Base-by-base conservation (phyloP, 768 basidiomycete species). In the Pulveroboletus sp. region DNA sequence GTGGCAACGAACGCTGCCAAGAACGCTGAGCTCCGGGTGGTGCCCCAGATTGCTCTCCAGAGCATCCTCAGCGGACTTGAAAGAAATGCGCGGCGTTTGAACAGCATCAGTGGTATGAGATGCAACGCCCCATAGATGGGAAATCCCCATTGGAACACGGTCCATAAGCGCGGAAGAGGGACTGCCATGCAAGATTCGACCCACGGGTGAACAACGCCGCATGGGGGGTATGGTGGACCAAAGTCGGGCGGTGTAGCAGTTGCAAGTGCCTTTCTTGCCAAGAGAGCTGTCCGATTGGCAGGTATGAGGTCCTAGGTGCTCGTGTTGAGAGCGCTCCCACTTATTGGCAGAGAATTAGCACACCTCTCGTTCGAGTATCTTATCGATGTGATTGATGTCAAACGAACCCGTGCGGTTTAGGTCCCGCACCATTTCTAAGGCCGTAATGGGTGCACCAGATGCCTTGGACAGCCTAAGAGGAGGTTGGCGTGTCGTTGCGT, bases 61-160 rank as follows among this genome's bases (percentile, higher is more conserved):
- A 93, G 67, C 71, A 93, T 83, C 37, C 70, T 72, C 18, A 75
- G 65, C 0, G 93, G 93, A 57, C 84, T 79, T 38, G 77, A 73
- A 43, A 77, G 60, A 64, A 95, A 88, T 0, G 73, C 68, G 24
- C 77, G 74, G 35, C 86, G 74, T 58, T 90, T 89, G 68, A 98
- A 91, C 5, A 96, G 71, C 10, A 97, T 71, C 41, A 85, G 77
- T 1, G 95, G 94, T 27, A 96, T 80, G 51, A 96, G 78, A 66
- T 97, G 95, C 30, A 98, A 69, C 0, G 91, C 93, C 18, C 89
- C 85, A 59, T 98, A 98, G 36, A 86, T 80, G 4, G 83, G 86
- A 39, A 87, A 65, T 71, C 89, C 92, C 87, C 80, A 94, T 69
- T 79, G 81, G 65, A 86, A 88, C 6, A 96, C 93, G 15, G 79